Percentiles rank a stretch among this genome's conserved stretches.
Evolutionary conservation across 805 yeast genomes (phyloP).

Genomic region (Isabelozyma heimii): DNA sequence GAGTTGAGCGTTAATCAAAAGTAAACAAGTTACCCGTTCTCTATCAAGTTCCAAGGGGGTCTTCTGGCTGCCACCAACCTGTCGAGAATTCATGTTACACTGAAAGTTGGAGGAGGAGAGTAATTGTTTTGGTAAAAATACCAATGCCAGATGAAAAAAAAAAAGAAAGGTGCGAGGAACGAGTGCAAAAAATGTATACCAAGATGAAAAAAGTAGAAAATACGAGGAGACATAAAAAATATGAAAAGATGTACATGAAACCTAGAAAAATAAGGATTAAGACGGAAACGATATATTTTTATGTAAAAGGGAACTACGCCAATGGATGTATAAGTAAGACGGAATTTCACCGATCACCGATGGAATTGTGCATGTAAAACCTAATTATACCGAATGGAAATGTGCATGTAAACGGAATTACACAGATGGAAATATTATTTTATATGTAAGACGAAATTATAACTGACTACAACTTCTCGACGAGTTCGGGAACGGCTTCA

Average conservation of each 20-base stretch:
- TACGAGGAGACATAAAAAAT: not conserved
- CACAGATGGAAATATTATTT: not conserved
- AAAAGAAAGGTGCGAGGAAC: not conserved
- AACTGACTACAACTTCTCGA: conserved; percentile 63
- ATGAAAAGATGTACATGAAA: not conserved
- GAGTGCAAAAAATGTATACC: not conserved
- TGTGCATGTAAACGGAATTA: too few relatives aligned
- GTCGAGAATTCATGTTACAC: not conserved
- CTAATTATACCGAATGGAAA: not conserved
- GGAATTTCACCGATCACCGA: too few relatives aligned
- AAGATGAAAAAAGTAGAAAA: not conserved
- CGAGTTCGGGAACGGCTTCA: conserved; percentile 86
- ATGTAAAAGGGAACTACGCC: too few relatives aligned
- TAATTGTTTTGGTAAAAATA: not conserved
- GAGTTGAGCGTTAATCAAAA: conserved; percentile 41
- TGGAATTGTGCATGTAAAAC: too few relatives aligned
- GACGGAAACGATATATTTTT: not conserved
- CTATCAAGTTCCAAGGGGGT: conserved; percentile 25
- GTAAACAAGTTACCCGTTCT: conserved; percentile 40
- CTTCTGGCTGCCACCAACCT: not conserved
- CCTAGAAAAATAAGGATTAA: not conserved
- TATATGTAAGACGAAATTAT: not conserved
- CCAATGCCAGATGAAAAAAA: not conserved
- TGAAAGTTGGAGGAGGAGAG: not conserved
- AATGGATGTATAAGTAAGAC: too few relatives aligned